Percentiles rank a stretch among this genome's conserved stretches.
phyloP scores from a whole-genome alignment of 176 grass and related monocot species.

The Oryza brachyantha region DNA sequence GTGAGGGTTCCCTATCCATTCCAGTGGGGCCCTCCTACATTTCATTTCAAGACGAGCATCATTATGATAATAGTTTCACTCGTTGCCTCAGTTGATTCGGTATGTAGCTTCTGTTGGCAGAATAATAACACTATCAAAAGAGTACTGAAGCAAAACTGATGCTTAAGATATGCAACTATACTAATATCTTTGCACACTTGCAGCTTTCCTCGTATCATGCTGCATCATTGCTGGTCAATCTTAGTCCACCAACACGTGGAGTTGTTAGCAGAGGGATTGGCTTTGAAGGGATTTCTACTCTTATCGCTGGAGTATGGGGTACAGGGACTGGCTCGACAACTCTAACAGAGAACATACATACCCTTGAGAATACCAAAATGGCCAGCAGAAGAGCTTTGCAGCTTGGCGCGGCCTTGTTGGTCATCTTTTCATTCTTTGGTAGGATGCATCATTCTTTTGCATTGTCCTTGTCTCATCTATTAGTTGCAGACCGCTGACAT shows the following conservation, averaged over 20 bases:
- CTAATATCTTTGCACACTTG: conserved; percentile 34
- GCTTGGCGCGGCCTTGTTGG: conserved; percentile 66
- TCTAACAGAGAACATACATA: conserved; percentile 91
- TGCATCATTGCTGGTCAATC: conserved; percentile 76
- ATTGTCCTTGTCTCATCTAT: background rate
- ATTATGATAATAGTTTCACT: conserved; percentile 89
- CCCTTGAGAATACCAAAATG: conserved; percentile 84
- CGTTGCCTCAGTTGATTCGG: conserved; percentile 91
- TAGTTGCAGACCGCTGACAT: background rate
- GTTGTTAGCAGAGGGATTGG: conserved; percentile 97
- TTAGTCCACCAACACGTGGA: conserved; percentile 85
- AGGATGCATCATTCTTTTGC: conserved; percentile 14
- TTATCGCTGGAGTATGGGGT: conserved; percentile 92
- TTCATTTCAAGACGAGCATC: conserved; percentile 79
- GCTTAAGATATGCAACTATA: background rate
- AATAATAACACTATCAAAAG: background rate
- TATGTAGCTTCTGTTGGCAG: conserved; percentile 43
- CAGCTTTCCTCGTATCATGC: conserved; percentile 92
- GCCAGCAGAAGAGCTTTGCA: conserved; percentile 77
- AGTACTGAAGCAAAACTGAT: background rate
- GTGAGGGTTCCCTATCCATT: conserved; percentile 92
- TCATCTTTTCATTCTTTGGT: conserved; percentile 89
- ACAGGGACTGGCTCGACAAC: conserved; percentile 85
- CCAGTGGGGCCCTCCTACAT: conserved; percentile 90
- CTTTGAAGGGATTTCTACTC: conserved; percentile 81